Evolutionary conservation across 352 stramenopile genomes (phyloP).

Genomic region (Phytophthora pini): DNA sequence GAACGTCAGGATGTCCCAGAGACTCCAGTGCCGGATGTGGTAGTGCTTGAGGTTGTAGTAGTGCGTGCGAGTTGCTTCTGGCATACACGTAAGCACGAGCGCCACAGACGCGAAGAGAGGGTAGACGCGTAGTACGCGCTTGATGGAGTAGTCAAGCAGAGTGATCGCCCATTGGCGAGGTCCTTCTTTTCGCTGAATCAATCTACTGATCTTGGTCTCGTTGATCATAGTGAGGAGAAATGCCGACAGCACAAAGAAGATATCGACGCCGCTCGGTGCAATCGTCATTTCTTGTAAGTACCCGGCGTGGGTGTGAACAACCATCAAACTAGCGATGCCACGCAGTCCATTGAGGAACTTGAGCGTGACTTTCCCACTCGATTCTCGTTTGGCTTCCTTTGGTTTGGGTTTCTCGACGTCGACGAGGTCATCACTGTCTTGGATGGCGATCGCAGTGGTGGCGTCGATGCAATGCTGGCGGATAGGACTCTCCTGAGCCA

Average conservation of each 20-base stretch:
- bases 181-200: conserved; percentile 1
- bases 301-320: conserved; percentile 17
- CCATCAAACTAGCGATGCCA: conserved; percentile 23
- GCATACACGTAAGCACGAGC: conserved; percentile 5
- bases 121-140: conserved; percentile 14
- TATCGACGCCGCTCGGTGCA: conserved; percentile 24
- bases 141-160: conserved; percentile 11
- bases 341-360: conserved; percentile 26
- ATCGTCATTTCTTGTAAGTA: conserved; percentile 18
- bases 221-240: conserved; percentile 40
- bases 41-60: conserved; percentile 15
- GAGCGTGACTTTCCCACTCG: conserved; percentile 5
- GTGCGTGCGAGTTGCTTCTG: conserved; percentile 1
- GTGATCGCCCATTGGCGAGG: neutral
- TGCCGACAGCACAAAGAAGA: conserved; percentile 39
- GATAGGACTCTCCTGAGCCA: no score
- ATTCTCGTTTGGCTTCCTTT: conserved; percentile 22
- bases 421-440: no score
- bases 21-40: conserved; percentile 3
- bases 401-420: no score
- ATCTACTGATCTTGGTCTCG: conserved; percentile 17
- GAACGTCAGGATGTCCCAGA: conserved; percentile 7
- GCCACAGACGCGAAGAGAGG: conserved; percentile 7
- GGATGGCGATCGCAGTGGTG: no score
- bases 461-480: no score